Conservation (phyloP, 1,139 yeast species). For the Candida tetrigidarum region DNA sequence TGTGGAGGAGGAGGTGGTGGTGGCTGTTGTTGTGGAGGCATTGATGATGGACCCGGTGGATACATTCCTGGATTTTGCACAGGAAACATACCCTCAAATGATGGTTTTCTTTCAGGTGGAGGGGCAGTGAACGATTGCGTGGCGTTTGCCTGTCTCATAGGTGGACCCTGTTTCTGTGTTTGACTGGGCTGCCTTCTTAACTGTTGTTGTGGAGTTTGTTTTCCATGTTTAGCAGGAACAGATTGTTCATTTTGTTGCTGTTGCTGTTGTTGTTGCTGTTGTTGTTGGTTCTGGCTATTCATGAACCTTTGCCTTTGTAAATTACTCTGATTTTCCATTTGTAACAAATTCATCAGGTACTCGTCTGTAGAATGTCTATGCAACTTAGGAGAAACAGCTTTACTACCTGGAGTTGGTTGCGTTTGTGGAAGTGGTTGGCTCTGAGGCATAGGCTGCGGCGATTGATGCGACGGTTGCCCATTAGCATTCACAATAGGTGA, state of each 20-base stretch:
- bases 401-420: constrained; percentile 2
- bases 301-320: constrained; percentile 29
- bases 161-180: constrained; percentile 3
- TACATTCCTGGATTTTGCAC: constrained; percentile 12
- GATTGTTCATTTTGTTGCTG: constrained; percentile 2
- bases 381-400: constrained; percentile 7
- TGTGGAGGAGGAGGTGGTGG: constrained; percentile 13
- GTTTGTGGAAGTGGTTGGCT: not conserved
- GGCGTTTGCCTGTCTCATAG: not conserved
- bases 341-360: constrained; percentile 28
- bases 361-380: constrained; percentile 26
- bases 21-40: constrained; percentile 14
- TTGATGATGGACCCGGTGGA: constrained; percentile 17
- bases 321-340: constrained; percentile 33
- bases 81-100: constrained; percentile 10
- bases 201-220: constrained; percentile 1
- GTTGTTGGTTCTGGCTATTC: constrained; percentile 26
- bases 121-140: not conserved
- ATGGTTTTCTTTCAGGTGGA: constrained; percentile 4
- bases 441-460: constrained; percentile 9
- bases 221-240: not conserved
- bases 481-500: constrained; percentile 10
- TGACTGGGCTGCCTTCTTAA: constrained; percentile 1
- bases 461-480: constrained; percentile 9
- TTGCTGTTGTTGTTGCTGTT: constrained; percentile 15